phyloP scores from a whole-genome alignment of 169 alveolate genomes.

The Cryptosporidium bovis region DNA sequence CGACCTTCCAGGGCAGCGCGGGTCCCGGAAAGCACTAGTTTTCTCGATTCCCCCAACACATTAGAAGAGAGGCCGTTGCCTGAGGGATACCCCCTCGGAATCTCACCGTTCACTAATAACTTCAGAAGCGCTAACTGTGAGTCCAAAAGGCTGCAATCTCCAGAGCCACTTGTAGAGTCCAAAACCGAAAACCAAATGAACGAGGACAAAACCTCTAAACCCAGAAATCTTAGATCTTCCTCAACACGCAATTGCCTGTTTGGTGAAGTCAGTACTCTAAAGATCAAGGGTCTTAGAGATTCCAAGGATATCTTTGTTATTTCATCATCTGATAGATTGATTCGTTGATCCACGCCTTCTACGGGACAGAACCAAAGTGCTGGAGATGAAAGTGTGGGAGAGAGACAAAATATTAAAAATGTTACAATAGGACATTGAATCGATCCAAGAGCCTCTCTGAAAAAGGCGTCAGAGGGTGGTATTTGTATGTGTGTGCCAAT shows the following conservation, averaged over 20 bases:
- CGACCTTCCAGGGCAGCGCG: slow-evolving; percentile 26
- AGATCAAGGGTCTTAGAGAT: neutral
- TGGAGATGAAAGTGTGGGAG: slow-evolving; percentile 53
- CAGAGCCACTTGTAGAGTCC: neutral
- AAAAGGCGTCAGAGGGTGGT: slow-evolving; percentile 11
- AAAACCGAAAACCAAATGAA: slow-evolving; percentile 60
- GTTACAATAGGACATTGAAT: slow-evolving; percentile 38
- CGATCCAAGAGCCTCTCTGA: slow-evolving; percentile 22
- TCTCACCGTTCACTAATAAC: slow-evolving; percentile 33
- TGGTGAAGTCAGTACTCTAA: neutral
- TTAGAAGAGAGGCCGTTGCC: neutral
- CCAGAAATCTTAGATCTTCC: slow-evolving; percentile 23
- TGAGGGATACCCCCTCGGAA: neutral
- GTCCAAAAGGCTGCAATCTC: slow-evolving; percentile 7
- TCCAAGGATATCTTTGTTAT: slow-evolving; percentile 2
- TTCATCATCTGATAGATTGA: neutral
- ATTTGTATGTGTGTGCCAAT: slow-evolving; percentile 24
- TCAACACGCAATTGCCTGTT: neutral
- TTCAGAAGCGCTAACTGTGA: slow-evolving; percentile 23
- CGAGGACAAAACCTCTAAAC: slow-evolving; percentile 26
- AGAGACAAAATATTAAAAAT: slow-evolving; percentile 15
- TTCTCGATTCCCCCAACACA: slow-evolving; percentile 19
- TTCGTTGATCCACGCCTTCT: slow-evolving; percentile 15
- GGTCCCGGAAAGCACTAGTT: slow-evolving; percentile 66
- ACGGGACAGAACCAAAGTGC: slow-evolving; percentile 31